Evolutionary conservation across 2,329 filamentous ascomycete genomes (phyloP).

Genomic region (Pseudogymnoascus sp.): DNA sequence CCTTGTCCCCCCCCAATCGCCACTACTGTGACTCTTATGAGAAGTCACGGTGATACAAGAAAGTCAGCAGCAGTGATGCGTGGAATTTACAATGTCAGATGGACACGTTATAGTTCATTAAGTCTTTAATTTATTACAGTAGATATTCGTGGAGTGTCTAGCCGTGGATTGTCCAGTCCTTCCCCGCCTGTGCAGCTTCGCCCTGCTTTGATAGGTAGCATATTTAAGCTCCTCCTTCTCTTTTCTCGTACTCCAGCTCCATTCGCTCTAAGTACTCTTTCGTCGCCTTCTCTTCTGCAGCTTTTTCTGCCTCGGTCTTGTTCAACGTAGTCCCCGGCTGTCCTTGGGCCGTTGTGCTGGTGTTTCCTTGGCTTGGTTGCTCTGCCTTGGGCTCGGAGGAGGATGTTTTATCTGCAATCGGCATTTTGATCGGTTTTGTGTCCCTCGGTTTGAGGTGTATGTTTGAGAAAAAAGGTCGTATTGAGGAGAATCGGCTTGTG

Average conservation of each 20-base stretch:
- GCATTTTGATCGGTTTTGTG: not conserved
- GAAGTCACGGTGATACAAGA: not conserved
- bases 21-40: not conserved
- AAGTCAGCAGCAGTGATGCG: not conserved
- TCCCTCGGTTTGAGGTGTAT: not conserved
- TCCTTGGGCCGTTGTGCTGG: not conserved
- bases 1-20: not conserved
- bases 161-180: not conserved
- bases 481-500: not conserved
- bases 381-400: not conserved
- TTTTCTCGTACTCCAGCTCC: not conserved
- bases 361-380: not conserved
- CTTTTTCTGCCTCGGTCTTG: not conserved
- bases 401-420: constrained; percentile 1
- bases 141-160: not conserved
- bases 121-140: not conserved
- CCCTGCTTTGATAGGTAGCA: not conserved
- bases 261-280: not conserved
- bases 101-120: not conserved
- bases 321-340: not conserved
- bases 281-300: not conserved
- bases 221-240: not conserved
- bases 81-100: not conserved
- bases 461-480: not conserved
- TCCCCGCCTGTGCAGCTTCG: not conserved